Evolutionary conservation across 805 yeast species (phyloP), one percentile per base, ranked within the genome.

Genomic region (Starmerella bombi): DNA sequence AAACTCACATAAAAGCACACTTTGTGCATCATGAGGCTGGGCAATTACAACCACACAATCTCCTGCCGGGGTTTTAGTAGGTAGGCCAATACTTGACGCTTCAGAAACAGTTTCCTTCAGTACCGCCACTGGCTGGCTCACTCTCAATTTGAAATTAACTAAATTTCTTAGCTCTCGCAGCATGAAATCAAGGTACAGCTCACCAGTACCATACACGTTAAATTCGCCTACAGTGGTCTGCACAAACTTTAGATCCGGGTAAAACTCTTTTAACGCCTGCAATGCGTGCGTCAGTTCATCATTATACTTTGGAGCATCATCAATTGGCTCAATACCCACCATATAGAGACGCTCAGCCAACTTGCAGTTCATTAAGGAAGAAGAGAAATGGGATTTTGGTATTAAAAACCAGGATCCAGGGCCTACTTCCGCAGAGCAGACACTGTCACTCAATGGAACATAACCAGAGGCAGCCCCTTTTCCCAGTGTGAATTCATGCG

Each of bases 161-260:
- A 79, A 69, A 51, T 64, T 57, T 47, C 96, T 64, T 33, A 91
- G 59, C 53, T 84, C 95, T 56, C 77, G 80, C 30, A 91, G 59
- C 19, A 80, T 62, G 50, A 91, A 81, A 58, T 91, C 97, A 59
- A 91, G 57, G 54, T 82, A 83, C 15, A 88, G 52, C 54, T 91
- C 97, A 5, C 98, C 98, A 8, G 83, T 72, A 0, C 91, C 95
- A 21, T 76, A 53, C 0, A 91, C 57, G 1, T 76, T 75, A 55
- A 80, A 83, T 51, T 85, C 96, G 2, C 96, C 95, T 38, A 86
- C 79, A 49, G 82, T 93, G 56, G 84, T 94, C 1, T 80, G 83
- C 47, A 70, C 74, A n/a, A 81, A 63, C 17, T 68, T 68, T 28
- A 75, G 66, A 3, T 85, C 78, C 8, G 79, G 69, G 54, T 82